Evolutionary conservation across 2,329 filamentous ascomycete genomes (phyloP), one percentile per base, ranked within the genome.

Genomic region (Fusarium tricinctum): DNA sequence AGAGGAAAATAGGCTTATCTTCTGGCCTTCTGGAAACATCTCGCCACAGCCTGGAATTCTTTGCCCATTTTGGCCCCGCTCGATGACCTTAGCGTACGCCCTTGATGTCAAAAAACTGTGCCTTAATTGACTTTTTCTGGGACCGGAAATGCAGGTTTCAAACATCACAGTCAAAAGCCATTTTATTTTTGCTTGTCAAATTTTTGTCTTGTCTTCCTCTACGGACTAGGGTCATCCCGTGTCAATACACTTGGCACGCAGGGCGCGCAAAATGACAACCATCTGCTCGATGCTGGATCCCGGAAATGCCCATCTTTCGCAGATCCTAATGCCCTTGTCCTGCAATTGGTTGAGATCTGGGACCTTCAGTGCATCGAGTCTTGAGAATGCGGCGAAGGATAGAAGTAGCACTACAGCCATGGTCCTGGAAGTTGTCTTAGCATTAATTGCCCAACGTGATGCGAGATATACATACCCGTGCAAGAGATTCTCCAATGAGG

Each of bases 201-300:
- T n/a, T 23, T 19, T 5, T 3, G 2, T 15, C 30, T 2, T 35
- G 10, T 3, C 4, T 4, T 22, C 23, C 20, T 10, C 0, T 15
- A 4, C 10, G 10, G 5, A 13, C 3, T 13, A 0, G 8, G 5
- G 23, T 66, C 23, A 66, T 0, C 62, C 66, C 3, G 66, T 69
- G 6, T 69, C 68, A 22, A 71, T 71, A 8, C 65, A 64, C 42
- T 71, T 71, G 4, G 65, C 68, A 22, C 68, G 39, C 7, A 71
- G 28, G 10, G 68, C 62, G 8, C 62, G 68, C 22, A 71, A 23
- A 23, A 71, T 71, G 8, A 63, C 66, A 19, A 71, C 61, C 68
- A 71, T 71, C 17, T 71, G 69, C 7, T 71, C 68, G 26, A 71
- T 71, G 6, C 68, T 71, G 0, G 68, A 71, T 0, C 62, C 65